Percentiles rank a stretch among this genome's conserved stretches.
phyloP scores from a whole-genome alignment of 768 basidiomycete genomes.

The Lactarius deliciosus region DNA sequence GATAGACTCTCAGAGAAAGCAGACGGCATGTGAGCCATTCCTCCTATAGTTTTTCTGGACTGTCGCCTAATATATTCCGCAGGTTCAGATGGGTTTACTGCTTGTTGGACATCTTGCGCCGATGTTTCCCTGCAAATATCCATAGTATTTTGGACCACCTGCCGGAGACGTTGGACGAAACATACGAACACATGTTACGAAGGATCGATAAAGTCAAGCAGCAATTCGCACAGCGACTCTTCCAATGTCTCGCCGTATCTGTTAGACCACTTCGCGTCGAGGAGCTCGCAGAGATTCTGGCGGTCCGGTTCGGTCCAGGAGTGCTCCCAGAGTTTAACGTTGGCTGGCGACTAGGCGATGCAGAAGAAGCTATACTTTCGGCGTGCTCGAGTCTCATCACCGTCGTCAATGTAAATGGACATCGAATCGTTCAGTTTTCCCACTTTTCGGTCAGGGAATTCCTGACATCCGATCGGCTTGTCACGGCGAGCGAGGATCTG shows the following conservation, averaged over 20 bases:
- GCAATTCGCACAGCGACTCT: slow-evolving; percentile 6
- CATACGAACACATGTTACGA: not conserved
- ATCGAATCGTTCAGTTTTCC: slow-evolving; percentile 4
- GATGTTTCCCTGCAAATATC: too few species aligned
- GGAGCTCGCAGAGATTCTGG: slow-evolving; percentile 12
- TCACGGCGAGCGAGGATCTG: not conserved
- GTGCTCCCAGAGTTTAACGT: not conserved
- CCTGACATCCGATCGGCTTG: slow-evolving; percentile 9
- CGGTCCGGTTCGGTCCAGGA: not conserved
- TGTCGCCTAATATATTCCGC: too few species aligned
- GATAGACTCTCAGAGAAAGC: not conserved
- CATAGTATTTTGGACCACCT: too few species aligned
- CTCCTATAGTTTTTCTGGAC: too few species aligned
- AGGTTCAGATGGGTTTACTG: too few species aligned
- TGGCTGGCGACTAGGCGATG: slow-evolving; percentile 11
- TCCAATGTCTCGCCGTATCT: slow-evolving; percentile 12
- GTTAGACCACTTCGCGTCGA: slow-evolving; percentile 7
- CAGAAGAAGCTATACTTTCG: not conserved
- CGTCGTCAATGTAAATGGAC: not conserved
- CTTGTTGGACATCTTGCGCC: too few species aligned
- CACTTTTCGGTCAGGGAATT: slow-evolving; percentile 18
- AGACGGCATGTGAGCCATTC: not conserved
- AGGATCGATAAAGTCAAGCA: not conserved
- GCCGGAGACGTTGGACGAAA: too few species aligned
- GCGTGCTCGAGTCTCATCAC: slow-evolving; percentile 11